phyloP scores from a whole-genome alignment of 805 yeast genomes.

The Ogataea zsoltii region DNA sequence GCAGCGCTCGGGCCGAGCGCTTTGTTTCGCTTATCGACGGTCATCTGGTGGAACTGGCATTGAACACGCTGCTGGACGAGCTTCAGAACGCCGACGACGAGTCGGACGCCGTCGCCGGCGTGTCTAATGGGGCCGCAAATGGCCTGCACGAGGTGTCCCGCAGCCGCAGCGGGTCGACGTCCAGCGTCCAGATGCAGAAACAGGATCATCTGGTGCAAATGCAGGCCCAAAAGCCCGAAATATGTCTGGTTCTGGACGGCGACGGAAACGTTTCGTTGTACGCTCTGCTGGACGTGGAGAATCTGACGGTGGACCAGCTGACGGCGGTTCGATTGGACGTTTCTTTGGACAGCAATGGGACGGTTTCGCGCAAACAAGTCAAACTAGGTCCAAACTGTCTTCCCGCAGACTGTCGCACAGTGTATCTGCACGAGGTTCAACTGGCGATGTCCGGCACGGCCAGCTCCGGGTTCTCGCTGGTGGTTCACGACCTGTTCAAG shows the following conservation, averaged over 20 bases:
- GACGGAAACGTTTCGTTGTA: slow-evolving; percentile 44
- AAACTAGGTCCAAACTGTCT: slow-evolving; percentile 30
- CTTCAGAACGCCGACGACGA: slow-evolving; percentile 18
- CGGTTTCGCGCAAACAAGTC: slow-evolving; percentile 19
- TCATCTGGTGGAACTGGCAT: slow-evolving; percentile 33
- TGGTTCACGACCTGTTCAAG: slow-evolving; percentile 46
- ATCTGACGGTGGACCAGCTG: slow-evolving; percentile 49
- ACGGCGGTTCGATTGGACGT: slow-evolving; percentile 39
- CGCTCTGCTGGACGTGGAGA: slow-evolving; percentile 51
- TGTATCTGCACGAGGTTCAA: slow-evolving; percentile 28
- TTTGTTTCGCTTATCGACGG: slow-evolving; percentile 41
- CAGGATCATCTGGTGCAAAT: slow-evolving; percentile 28
- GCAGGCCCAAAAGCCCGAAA: slow-evolving; percentile 32
- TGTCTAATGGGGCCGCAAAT: too few species aligned
- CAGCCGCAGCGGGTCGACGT: slow-evolving; percentile 19
- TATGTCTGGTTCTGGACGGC: slow-evolving; percentile 45
- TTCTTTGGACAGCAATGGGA: slow-evolving; percentile 16
- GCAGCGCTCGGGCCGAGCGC: slow-evolving; percentile 13
- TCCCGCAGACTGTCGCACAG: slow-evolving; percentile 29
- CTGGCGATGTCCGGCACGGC: slow-evolving; percentile 13
- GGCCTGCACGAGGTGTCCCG: slow-evolving; percentile 17
- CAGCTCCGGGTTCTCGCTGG: slow-evolving; percentile 36
- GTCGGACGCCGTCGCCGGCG: neutral
- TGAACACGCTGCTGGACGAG: slow-evolving; percentile 21
- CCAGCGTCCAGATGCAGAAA: slow-evolving; percentile 11